These are phyloP conservation scores for Cryptosporidium viatorum DNA, from an alignment of 169 alveolate species.

Conservation along the genomic window DNA sequence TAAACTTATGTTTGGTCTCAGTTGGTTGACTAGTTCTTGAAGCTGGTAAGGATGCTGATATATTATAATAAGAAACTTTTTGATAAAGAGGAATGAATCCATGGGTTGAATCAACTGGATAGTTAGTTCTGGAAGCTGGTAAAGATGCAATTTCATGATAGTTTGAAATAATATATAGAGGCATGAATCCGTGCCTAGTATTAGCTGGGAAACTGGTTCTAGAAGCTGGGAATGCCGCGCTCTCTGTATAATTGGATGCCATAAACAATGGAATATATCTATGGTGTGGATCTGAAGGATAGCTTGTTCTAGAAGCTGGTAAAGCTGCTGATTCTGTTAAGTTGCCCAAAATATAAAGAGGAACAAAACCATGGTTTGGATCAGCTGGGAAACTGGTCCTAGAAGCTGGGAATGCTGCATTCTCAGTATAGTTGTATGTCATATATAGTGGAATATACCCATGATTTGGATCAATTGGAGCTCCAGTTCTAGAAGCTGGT, in stretches of 20 bases:
- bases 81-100: constrained; percentile 16
- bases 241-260: not conserved
- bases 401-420: constrained; percentile 47
- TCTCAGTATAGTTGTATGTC: not conserved
- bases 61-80: not conserved
- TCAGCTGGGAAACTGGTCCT: constrained; percentile 23
- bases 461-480: constrained; percentile 1
- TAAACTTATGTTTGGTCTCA: constrained; percentile 13
- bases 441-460: constrained; percentile 4
- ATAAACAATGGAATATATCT: constrained; percentile 1
- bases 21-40: constrained; percentile 37
- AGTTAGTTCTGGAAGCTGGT: constrained; percentile 43
- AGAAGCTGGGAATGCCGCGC: constrained; percentile 26
- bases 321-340: constrained; percentile 13
- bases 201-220: constrained; percentile 3
- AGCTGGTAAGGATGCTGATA: constrained; percentile 29
- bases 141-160: not conserved
- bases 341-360: not conserved
- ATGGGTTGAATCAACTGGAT: not conserved
- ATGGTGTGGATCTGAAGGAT: constrained; percentile 7
- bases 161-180: not conserved
- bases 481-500: constrained; percentile 23
- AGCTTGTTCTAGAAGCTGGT: constrained; percentile 26
- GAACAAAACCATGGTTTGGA: constrained; percentile 10
- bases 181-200: constrained; percentile 11